A percentile compares a stretch with the other conserved stretches of the same genome.
Evolutionary conservation across 345 rosid species (phyloP).

Genomic region (Fremontodendron californicum): DNA sequence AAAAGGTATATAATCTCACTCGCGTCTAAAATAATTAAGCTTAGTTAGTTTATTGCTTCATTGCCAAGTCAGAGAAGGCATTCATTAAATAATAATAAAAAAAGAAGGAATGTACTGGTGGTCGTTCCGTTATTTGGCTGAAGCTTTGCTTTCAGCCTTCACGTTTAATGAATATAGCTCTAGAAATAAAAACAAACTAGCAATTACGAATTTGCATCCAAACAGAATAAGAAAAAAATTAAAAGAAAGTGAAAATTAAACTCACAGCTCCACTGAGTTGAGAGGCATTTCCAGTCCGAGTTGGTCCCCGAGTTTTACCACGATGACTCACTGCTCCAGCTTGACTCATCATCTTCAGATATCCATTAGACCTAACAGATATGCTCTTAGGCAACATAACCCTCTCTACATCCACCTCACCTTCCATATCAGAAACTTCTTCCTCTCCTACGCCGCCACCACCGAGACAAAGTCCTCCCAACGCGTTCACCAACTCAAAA

Average conservation of each 20-base stretch:
- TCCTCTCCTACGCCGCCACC: constrained; percentile 19
- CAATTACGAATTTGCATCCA: neutral
- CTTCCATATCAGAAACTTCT: constrained; percentile 27
- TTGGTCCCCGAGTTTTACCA: neutral
- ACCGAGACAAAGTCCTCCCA: constrained; percentile 19
- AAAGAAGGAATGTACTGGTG: neutral
- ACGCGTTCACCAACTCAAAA: constrained; percentile 22
- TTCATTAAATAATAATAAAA: neutral
- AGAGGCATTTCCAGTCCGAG: neutral
- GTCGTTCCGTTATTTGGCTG: neutral
- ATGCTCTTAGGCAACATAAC: constrained; percentile 44
- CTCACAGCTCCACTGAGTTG: neutral
- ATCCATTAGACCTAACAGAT: constrained; percentile 45
- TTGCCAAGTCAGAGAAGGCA: neutral
- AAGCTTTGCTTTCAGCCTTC: too few relatives aligned
- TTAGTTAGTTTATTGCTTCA: neutral
- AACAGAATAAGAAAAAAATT: neutral
- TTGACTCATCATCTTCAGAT: constrained; percentile 29
- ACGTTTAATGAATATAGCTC: too few relatives aligned
- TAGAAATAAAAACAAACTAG: neutral
- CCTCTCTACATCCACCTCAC: constrained; percentile 27
- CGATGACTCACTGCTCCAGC: neutral
- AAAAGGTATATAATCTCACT: neutral
- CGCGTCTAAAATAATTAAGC: neutral
- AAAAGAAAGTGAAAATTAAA: neutral